Percentiles rank a stretch among this genome's conserved stretches.
Evolutionary conservation across 1,284 basidiomycete species (phyloP).

Genomic region (Abortiporus biennis): DNA sequence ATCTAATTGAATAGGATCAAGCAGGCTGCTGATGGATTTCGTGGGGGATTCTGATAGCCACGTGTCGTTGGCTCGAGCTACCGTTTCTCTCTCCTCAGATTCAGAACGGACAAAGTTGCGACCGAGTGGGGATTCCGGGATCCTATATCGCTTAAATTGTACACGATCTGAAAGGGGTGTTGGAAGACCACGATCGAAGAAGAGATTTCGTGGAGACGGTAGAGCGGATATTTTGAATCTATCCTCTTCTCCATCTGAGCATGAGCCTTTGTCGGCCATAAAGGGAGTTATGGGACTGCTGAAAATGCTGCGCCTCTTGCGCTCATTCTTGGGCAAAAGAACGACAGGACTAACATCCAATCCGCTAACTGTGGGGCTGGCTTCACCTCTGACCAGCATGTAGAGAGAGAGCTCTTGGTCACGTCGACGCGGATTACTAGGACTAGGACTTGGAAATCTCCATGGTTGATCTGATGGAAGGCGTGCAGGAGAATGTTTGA

Average conservation of each 20-base stretch:
- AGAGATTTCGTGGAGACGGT: slow-evolving; percentile 21
- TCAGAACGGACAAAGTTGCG: slow-evolving; percentile 7
- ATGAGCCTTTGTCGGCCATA: slow-evolving; percentile 11
- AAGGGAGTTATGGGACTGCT: slow-evolving; percentile 24
- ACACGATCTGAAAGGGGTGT: slow-evolving; percentile 20
- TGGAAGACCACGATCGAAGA: slow-evolving; percentile 19
- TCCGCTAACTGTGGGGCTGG: slow-evolving; percentile 33
- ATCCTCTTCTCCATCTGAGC: slow-evolving; percentile 11
- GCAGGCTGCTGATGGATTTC: slow-evolving; percentile 13
- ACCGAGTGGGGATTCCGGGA: slow-evolving; percentile 21
- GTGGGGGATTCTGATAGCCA: slow-evolving; percentile 4
- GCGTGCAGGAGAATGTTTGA: slow-evolving; percentile 66
- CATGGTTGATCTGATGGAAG: slow-evolving; percentile 70
- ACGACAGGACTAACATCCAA: slow-evolving; percentile 28
- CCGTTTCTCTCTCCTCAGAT: neutral
- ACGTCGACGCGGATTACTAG: too few species aligned
- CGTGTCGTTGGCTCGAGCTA: slow-evolving; percentile 3
- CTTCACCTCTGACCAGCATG: slow-evolving; percentile 42
- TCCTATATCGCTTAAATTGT: slow-evolving; percentile 14
- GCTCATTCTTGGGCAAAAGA: slow-evolving; percentile 23
- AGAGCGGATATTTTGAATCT: slow-evolving; percentile 1
- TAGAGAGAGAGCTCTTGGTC: slow-evolving; percentile 60
- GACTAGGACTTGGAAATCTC: slow-evolving; percentile 67
- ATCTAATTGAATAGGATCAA: slow-evolving; percentile 17
- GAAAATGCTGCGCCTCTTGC: slow-evolving; percentile 25